Evolutionary conservation across 2,329 filamentous ascomycete species (phyloP).

Genomic region (Exophiala mesophila): DNA sequence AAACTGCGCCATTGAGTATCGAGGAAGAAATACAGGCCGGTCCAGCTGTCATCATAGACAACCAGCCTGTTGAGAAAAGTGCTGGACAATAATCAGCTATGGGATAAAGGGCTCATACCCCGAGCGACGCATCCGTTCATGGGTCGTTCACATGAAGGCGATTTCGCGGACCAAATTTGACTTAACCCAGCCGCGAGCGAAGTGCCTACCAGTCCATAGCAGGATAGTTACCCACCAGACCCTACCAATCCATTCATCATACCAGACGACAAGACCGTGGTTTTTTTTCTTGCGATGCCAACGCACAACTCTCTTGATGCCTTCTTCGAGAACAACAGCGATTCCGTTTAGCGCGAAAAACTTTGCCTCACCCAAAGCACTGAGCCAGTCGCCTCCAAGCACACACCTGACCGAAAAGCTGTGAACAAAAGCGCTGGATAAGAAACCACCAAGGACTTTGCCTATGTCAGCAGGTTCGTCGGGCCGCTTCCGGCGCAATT

Average conservation of each 20-base stretch:
- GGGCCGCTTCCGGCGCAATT: conserved; percentile 32
- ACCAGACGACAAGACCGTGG: conserved; percentile 26
- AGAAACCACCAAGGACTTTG: conserved; percentile 41
- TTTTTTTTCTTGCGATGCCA: conserved; percentile 19
- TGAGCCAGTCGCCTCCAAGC: conserved; percentile 33
- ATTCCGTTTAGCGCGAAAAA: conserved; percentile 33
- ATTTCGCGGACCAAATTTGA: conserved; percentile 39
- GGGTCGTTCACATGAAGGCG: conserved; percentile 25
- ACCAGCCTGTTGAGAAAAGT: no score
- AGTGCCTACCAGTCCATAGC: conserved; percentile 38
- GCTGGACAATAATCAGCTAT: no score
- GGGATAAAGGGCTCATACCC: no score
- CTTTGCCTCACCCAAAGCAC: conserved; percentile 31
- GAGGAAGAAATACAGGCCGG: no score
- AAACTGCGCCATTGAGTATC: not conserved
- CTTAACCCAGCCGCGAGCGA: conserved; percentile 41
- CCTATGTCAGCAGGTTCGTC: conserved; percentile 39
- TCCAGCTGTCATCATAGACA: no score
- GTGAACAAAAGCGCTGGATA: conserved; percentile 40
- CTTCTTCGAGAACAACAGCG: conserved; percentile 32
- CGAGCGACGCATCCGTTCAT: no score
- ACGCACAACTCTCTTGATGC: conserved; percentile 21
- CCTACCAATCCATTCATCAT: conserved; percentile 34
- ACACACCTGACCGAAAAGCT: conserved; percentile 39
- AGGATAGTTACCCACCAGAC: conserved; percentile 39